These are phyloP conservation scores for Paramecium sexaurelia DNA, from an alignment of 73 alveolate genomes.

Conservation along the genomic window DNA sequence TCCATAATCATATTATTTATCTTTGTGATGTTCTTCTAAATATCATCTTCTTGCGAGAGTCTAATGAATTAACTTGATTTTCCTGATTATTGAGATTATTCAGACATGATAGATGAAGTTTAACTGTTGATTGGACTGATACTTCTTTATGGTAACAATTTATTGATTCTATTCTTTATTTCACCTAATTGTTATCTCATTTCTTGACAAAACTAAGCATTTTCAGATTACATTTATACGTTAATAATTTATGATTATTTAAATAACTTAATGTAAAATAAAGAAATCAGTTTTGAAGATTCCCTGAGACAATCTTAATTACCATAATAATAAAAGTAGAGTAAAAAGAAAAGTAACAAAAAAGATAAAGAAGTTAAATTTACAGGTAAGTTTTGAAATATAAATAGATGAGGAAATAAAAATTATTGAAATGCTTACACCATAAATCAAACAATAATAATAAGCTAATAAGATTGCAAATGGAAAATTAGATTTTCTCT, in stretches of 20 bases:
- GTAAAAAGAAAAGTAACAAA: neutral
- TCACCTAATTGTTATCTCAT: neutral
- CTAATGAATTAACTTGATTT: neutral
- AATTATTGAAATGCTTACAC: neutral
- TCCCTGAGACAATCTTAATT: conserved; percentile 18
- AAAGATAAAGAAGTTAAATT: neutral
- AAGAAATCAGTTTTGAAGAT: conserved; percentile 52
- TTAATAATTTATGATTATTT: neutral
- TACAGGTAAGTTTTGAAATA: neutral
- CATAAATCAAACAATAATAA: neutral
- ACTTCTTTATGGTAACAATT: conserved; percentile 1
- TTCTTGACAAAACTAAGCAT: conserved; percentile 22
- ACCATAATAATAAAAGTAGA: neutral
- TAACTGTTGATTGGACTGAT: neutral
- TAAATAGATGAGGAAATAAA: conserved; percentile 6
- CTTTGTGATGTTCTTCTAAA: neutral
- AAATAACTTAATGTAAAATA: neutral
- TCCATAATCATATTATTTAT: neutral
- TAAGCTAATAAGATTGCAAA: neutral
- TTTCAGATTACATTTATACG: neutral
- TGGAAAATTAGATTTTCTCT: conserved; percentile 62
- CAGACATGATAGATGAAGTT: neutral
- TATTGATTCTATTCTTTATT: conserved; percentile 19
- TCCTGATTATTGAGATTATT: neutral
- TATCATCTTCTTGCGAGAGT: neutral